Evolutionary conservation across 805 yeast species (phyloP).

Genomic region (Suhomyces sp.): DNA sequence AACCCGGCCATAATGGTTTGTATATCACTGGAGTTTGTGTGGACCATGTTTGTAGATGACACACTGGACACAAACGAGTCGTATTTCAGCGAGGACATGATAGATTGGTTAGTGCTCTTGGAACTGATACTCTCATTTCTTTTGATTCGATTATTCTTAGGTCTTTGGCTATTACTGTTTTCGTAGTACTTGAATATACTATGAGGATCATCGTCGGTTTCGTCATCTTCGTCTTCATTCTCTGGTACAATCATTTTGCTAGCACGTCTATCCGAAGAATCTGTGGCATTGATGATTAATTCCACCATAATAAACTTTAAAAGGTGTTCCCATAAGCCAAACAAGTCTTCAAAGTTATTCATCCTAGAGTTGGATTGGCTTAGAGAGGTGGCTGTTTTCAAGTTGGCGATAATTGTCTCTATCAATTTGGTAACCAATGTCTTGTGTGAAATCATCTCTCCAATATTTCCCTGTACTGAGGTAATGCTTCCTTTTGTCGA

Average conservation of each 20-base stretch:
- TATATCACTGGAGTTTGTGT: background rate
- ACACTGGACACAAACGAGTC: conserved; percentile 6
- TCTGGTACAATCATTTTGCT: too few relatives aligned
- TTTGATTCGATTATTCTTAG: background rate
- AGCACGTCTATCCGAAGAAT: background rate
- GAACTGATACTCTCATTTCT: conserved; percentile 8
- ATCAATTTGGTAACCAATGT: conserved; percentile 15
- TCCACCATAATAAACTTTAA: conserved; percentile 18
- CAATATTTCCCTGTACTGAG: background rate
- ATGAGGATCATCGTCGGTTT: conserved; percentile 1
- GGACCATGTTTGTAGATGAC: conserved; percentile 3
- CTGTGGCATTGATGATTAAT: conserved; percentile 6
- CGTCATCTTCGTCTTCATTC: conserved; percentile 6
- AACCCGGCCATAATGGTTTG: background rate
- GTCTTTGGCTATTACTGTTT: background rate
- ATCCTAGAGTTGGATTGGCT: conserved; percentile 1
- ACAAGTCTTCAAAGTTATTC: conserved; percentile 9
- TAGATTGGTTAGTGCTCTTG: conserved; percentile 6
- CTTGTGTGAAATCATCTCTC: conserved; percentile 9
- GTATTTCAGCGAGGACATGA: conserved; percentile 5
- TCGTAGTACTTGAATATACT: conserved; percentile 6
- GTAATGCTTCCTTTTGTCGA: background rate
- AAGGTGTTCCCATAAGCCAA: conserved; percentile 21
- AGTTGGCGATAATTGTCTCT: conserved; percentile 18
- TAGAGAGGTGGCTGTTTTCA: conserved; percentile 10